Evolutionary conservation across 2,329 filamentous ascomycete genomes (phyloP), one percentile per base, ranked within the genome.

Genomic region (Aureobasidium sp.): DNA sequence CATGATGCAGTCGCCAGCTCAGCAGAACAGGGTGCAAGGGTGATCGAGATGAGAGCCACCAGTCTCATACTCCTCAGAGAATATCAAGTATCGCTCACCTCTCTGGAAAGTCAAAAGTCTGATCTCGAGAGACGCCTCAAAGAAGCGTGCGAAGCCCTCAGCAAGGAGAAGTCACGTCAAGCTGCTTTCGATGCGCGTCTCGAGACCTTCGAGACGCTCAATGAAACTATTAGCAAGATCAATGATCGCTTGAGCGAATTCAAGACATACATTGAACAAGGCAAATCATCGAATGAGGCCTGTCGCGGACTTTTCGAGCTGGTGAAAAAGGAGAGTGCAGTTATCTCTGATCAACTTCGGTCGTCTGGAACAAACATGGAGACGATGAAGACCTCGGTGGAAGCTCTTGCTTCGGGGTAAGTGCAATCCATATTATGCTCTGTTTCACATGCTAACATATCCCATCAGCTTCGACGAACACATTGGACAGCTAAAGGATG

Each of bases 291-390:
- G 10, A 38, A 18, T 16, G 45, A 23, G 8, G 38, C 43, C 2
- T 50, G 16, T 42, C 40, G 18, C 3, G 50, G 56, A 25, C 51
- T 56, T 31, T 18, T 55, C 13, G 50, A 66, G 58, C 50, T 56
- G 36, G 16, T 66, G 25, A 50, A 56, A 50, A 56, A 48, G 42
- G 64, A 56, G 29, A 43, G 2, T 25, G 50, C n/a, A n/a, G 33
- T n/a, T 7, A 48, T 48, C 29, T 48, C 27, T 8, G 36, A 31
- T 20, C 29, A 48, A 15, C 1, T 40, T 3, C 43, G 40, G 16
- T 38, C 54, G 40, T 31, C 55, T 42, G 38, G 11, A 18, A 31
- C 23, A n/a, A 25, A 45, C 31, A 33, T 48, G 29, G 33, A 43
- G 23, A 27, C 15, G 50, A 4, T 62, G 6, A 62, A 62, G 31